Conservation (phyloP, 495 filamentous ascomycete genomes). For the Schizothecium vesticola region DNA sequence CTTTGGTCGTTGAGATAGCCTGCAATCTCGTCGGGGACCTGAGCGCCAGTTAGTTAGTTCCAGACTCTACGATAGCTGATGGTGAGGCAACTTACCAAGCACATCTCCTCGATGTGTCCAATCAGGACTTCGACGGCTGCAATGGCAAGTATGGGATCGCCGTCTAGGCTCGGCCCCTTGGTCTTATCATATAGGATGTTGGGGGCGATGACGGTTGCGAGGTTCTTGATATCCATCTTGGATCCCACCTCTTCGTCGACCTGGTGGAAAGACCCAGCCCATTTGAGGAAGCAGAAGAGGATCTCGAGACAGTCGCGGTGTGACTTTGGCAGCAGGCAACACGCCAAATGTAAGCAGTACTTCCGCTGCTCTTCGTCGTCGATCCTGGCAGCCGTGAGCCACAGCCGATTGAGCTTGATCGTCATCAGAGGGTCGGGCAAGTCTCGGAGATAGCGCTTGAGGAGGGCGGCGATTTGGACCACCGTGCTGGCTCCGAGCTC, state of each 20-base stretch:
- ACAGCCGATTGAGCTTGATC: slow-evolving; percentile 87
- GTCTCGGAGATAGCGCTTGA: slow-evolving; percentile 94
- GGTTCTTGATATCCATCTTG: slow-evolving; percentile 98
- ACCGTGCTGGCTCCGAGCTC: slow-evolving; percentile 79
- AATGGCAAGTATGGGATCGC: slow-evolving; percentile 83
- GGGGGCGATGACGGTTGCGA: slow-evolving; percentile 96
- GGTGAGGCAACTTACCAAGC: slow-evolving; percentile 62
- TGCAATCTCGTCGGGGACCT: slow-evolving; percentile 92
- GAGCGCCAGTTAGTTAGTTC: slow-evolving; percentile 20
- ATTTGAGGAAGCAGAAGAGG: slow-evolving; percentile 93
- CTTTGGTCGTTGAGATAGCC: slow-evolving; percentile 75
- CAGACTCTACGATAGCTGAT: neutral
- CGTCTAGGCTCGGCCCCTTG: slow-evolving; percentile 60
- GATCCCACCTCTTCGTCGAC: slow-evolving; percentile 88
- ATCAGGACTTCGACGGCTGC: slow-evolving; percentile 87
- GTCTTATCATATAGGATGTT: slow-evolving; percentile 81
- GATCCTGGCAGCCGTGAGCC: slow-evolving; percentile 88
- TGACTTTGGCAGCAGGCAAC: slow-evolving; percentile 86
- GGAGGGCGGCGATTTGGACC: slow-evolving; percentile 86
- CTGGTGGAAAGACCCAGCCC: slow-evolving; percentile 94
- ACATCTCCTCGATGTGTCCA: slow-evolving; percentile 91
- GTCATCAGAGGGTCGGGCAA: slow-evolving; percentile 93
- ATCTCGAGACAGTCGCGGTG: slow-evolving; percentile 95
- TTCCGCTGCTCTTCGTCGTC: slow-evolving; percentile 73
- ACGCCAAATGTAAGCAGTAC: slow-evolving; percentile 82